Base-by-base conservation (phyloP, 805 yeast genomes). In the Yarrowia divulgata region DNA sequence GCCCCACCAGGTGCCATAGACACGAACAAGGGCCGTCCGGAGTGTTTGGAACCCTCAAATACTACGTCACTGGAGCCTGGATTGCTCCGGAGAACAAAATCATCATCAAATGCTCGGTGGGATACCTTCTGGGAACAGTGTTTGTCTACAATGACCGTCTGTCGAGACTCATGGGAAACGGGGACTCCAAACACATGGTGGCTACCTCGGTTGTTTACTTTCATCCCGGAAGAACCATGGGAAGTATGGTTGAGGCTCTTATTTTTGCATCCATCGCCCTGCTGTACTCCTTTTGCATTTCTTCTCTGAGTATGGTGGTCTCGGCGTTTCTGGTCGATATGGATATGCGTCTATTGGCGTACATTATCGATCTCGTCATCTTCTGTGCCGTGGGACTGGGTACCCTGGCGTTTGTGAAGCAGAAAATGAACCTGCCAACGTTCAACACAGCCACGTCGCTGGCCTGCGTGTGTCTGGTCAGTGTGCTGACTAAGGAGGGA, bases 191-290 rank as follows among this genome's bases (percentile, higher is more conserved):
- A 76, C 97, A 91, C 79, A 84, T 90, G 72, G 87, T 89, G 2
- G 92, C 96, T 46, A 91, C 97, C 0, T 89, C 89, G 10, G 89
- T 91, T 0, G 95, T 91, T 1, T 91, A 91, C 77, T 91, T 91
- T 80, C 95, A 91, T 75, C 92, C 97, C 0, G 85, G 93, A 1
- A 78, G 97, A 62, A 84, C 95, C 0, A 85, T 85, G 69, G 97
- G 97, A 0, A 85, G 91, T 19, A 91, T 91, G 94, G 84, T 87
- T 70, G 92, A 91, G 75, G 87, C 93, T 13, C 76, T 89, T 18
- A 75, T 85, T 54, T 91, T 86, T 78, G 93, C 88, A 3, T 73
- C 82, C 0, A 69, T 85, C 2, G 81, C 92, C 0, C 77, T 90
- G 16, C 67, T 80, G 4, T 91, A 81, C 78, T 85, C 87, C 54